Evolutionary conservation across 2,329 filamentous ascomycete genomes (phyloP), one percentile per base, ranked within the genome.

Genomic region (Pestalotiopsis sp.): DNA sequence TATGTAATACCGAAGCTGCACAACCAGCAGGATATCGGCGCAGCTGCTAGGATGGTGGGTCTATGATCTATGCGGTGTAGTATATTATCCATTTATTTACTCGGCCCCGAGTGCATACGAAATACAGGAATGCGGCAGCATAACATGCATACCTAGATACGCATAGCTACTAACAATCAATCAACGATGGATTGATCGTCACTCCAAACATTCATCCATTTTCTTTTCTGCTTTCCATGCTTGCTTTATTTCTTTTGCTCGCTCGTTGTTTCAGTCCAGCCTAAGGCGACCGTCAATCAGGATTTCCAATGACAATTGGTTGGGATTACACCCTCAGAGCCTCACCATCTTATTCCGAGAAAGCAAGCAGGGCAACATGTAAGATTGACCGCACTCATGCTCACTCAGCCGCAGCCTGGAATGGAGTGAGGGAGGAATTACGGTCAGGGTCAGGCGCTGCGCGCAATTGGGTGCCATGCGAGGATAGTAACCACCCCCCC

Each of bases 391-490:
- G 41, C 57, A 38, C 63, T 36, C 49, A 38, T 66, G 41, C 45
- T 57, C 49, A 56, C 63, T 66, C 63, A 56, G 41, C 41, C 63
- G 7, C 45, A 66, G 36, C 36, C 63, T 66, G 63, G 27, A 49
- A 52, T 65, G 59, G 31, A 36, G 31, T 36, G 31, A 36, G 31
- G 31, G 31, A 36, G 31, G 31, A 36, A 36, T 36, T 36, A 52
- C 45, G 45, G 45, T n/a, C 45, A 52, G 6, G 31, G 59, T 40
- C 59, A 20, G n/a, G 12, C n/a, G 59, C 14, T 20, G 12, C 9
- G 31, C 12, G 27, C 36, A 31, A 62, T 20, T 52, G 45, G 45
- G 17, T 52, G 45, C 20, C 45, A 52, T 52, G 45, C 45, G 45
- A 52, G 17, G 45, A 52, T 36, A 36, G 31, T 36, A 11, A 52